phyloP scores from a whole-genome alignment of 345 rosid species.

The Melaleuca alternifolia region DNA sequence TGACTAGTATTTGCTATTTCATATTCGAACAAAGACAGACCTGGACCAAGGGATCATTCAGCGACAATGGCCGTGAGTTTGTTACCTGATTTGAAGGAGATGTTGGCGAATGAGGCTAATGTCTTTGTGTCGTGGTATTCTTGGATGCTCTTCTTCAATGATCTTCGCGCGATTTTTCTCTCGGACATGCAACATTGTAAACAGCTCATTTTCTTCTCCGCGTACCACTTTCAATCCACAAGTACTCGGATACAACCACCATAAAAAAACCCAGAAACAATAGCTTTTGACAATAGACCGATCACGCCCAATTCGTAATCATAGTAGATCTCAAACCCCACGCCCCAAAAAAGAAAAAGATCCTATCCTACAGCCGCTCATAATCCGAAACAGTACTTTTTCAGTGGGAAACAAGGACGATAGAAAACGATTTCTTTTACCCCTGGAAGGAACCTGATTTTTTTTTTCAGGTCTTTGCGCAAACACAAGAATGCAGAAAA shows the following conservation, averaged over 20 bases:
- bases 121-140: conserved; percentile 42
- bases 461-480: conserved; percentile 25
- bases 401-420: neutral
- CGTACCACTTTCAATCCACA: conserved; percentile 1
- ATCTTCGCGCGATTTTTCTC: conserved; percentile 28
- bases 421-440: neutral
- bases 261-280: conserved; percentile 13
- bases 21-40: neutral
- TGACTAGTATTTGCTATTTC: neutral
- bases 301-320: neutral
- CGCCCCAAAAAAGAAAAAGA: neutral
- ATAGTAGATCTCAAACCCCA: neutral
- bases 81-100: conserved; percentile 74
- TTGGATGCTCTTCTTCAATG: conserved; percentile 51
- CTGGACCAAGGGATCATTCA: neutral
- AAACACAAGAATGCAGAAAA: neutral
- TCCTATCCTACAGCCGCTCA: neutral
- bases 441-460: conserved; percentile 27
- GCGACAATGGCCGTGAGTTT: neutral
- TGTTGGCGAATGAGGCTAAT: conserved; percentile 51
- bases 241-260: conserved; percentile 13
- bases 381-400: neutral
- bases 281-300: neutral
- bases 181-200: conserved; percentile 52
- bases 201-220: conserved; percentile 33